Base-by-base conservation (phyloP, 148 eudicot genomes). In the Arctostaphylos glauca region DNA sequence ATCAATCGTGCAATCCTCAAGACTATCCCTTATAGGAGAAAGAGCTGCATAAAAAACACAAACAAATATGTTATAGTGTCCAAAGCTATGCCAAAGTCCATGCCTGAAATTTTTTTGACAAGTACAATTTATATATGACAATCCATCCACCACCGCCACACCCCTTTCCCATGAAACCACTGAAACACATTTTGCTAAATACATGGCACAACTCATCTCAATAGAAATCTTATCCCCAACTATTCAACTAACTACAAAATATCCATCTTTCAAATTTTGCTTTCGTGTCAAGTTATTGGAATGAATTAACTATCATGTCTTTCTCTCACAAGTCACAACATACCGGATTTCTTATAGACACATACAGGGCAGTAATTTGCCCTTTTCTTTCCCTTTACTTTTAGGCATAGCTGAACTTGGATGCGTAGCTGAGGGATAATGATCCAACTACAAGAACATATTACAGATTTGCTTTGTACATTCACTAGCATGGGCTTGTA, bases 21-120 rank as follows among this genome's bases (percentile, higher is more conserved):
- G 89, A 83, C 90, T 84, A 52, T 87, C 87, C 47, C 94, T 88
- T 73, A 82, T 59, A 59, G 98, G 97, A 87, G 99, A 94, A 62
- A 88, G 68, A 55, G 93, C 99, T 96, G 76, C 78, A 79, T 16
- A 67, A 77, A 8, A 21, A 13, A 10, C 43, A 31, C 44, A 46
- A 10, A 52, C 31, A 19, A 66, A 9, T 66, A 66, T 25, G 23
- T 31, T 23, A 18, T 21, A 60, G 31, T 60, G 8, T 60, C 31
- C 0, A 25, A 25, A 23, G 70, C 64, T 59, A 64, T 64, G 41
- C 14, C 38, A 21, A 21, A 64, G 70, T 64, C 70, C 70, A 25
- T 9, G 3, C 41, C 14, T 13, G 9, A 9, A 9, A 23, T 14
- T 2, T 21, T 25, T 66, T 66, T 31, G 5, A 12, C 10, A 25